Percentiles rank a stretch among this genome's conserved stretches.
These are phyloP conservation scores for Populus davidiana DNA, from an alignment of 345 rosid genomes.

Conservation along the genomic window DNA sequence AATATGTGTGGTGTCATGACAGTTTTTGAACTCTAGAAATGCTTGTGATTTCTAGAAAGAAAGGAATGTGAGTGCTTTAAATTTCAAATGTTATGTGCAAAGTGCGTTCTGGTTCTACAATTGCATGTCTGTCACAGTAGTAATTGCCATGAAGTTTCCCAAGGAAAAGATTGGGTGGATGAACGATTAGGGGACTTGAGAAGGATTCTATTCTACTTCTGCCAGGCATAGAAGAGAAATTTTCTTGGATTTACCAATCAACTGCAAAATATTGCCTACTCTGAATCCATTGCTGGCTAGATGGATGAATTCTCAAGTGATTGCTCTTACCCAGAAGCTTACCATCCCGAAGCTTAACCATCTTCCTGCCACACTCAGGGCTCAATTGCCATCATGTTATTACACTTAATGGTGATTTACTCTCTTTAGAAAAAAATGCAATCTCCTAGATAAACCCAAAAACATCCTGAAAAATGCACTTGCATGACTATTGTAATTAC, in stretches of 20 bases:
- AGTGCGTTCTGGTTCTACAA: background rate
- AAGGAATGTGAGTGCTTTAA: background rate
- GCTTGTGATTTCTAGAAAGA: background rate
- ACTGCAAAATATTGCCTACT: background rate
- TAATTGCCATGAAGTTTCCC: too few species aligned
- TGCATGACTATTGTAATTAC: too few species aligned
- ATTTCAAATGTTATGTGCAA: background rate
- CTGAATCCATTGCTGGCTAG: background rate
- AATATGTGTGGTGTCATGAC: background rate
- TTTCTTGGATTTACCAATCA: background rate
- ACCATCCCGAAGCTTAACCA: background rate
- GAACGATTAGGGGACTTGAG: background rate
- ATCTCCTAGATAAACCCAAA: too few species aligned
- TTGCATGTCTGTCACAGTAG: too few species aligned
- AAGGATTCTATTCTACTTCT: background rate
- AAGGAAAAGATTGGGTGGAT: background rate
- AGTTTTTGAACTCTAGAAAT: background rate
- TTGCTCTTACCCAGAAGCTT: background rate
- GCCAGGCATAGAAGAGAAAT: background rate
- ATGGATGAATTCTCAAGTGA: background rate
- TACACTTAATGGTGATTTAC: too few species aligned
- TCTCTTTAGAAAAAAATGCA: too few species aligned
- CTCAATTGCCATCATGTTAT: background rate
- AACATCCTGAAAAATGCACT: too few species aligned
- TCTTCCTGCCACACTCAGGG: background rate